phyloP scores from a whole-genome alignment of 495 filamentous ascomycete genomes.

The Lasiosphaeriaceae sp. region DNA sequence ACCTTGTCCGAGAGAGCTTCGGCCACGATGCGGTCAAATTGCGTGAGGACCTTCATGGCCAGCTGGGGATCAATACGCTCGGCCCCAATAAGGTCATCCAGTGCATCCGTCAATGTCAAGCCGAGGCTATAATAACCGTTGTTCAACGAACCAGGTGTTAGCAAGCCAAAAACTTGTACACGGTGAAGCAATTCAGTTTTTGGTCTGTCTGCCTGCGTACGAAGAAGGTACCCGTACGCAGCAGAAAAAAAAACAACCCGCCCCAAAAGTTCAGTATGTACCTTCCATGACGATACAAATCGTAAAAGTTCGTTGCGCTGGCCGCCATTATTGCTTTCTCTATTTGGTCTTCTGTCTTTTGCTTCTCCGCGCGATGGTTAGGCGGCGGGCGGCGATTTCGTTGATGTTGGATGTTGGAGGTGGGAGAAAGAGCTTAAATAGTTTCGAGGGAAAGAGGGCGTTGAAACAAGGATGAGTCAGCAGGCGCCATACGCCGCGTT shows the following conservation, averaged over 20 bases:
- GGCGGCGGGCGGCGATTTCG: neutral
- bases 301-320: conserved; percentile 65
- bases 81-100: conserved; percentile 91
- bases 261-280: conserved; percentile 49
- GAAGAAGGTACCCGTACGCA: too few relatives aligned
- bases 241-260: too few relatives aligned
- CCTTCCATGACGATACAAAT: conserved; percentile 97
- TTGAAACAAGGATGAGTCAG: conserved; percentile 13
- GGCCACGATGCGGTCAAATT: conserved; percentile 87
- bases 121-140: conserved; percentile 72
- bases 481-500: neutral
- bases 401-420: conserved; percentile 6
- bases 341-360: neutral
- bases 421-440: conserved; percentile 21
- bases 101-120: conserved; percentile 85
- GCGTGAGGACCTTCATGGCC: conserved; percentile 92
- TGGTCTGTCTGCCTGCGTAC: too few relatives aligned
- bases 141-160: too few relatives aligned
- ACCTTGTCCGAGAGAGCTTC: conserved; percentile 87
- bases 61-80: conserved; percentile 94
- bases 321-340: conserved; percentile 24
- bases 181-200: too few relatives aligned
- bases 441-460: conserved; percentile 11
- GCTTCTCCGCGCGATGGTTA: neutral
- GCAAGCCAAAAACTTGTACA: too few relatives aligned